Percentiles rank a stretch among this genome's conserved stretches.
These are phyloP conservation scores for Glonium stellatum DNA, from an alignment of 495 filamentous ascomycete genomes.

Conservation along the genomic window DNA sequence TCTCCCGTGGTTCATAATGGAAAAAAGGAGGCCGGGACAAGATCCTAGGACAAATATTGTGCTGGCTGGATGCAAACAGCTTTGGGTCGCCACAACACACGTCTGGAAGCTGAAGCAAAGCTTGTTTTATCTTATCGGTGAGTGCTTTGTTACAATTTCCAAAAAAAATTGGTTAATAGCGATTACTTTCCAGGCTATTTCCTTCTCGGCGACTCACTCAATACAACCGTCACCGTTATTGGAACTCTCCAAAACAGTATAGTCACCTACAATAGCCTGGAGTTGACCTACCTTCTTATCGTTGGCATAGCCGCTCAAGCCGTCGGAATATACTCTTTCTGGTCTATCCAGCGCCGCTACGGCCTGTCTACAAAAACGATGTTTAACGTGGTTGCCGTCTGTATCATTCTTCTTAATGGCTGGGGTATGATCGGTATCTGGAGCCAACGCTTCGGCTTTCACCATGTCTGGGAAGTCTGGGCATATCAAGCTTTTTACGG, in stretches of 20 bases:
- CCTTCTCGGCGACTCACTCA: constrained; percentile 56
- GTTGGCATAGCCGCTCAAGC: constrained; percentile 58
- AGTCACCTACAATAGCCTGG: constrained; percentile 53
- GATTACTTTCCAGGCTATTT: constrained; percentile 43
- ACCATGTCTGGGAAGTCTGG: constrained; percentile 58
- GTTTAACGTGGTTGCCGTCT: constrained; percentile 53
- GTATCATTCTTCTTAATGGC: constrained; percentile 52
- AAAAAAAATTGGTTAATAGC: too few relatives aligned
- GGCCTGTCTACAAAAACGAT: constrained; percentile 52
- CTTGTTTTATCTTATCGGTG: constrained; percentile 51
- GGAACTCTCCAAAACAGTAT: constrained; percentile 56
- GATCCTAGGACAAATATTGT: constrained; percentile 40
- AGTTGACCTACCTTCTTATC: constrained; percentile 55
- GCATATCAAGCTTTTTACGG: constrained; percentile 59
- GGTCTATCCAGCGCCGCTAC: constrained; percentile 49
- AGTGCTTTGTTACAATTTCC: too few relatives aligned
- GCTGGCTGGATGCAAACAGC: constrained; percentile 52
- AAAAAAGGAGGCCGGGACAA: constrained; percentile 56
- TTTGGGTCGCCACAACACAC: constrained; percentile 49
- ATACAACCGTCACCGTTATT: constrained; percentile 63
- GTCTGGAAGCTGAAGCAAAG: constrained; percentile 60
- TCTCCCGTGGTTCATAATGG: constrained; percentile 57
- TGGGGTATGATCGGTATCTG: constrained; percentile 66
- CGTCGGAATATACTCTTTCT: constrained; percentile 55
- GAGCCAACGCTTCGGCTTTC: constrained; percentile 55